phyloP scores from a whole-genome alignment of 306 rosid species.

The Astragalus membranaceus region DNA sequence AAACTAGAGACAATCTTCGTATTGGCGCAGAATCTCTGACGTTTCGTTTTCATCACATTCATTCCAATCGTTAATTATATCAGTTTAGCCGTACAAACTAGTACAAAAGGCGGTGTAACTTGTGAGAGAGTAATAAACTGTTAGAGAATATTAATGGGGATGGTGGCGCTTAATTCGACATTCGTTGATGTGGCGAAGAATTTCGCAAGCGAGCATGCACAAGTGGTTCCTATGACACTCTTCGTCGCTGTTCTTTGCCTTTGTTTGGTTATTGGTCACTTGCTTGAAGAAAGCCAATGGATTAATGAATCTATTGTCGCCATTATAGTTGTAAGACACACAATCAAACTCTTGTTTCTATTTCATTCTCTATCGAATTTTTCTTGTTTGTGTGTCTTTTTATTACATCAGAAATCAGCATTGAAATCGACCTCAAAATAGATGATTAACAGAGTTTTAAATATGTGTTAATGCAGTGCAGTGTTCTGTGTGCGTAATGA shows the following conservation, averaged over 20 bases:
- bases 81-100: not conserved
- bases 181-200: conserved; percentile 25
- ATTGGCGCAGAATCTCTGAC: not conserved
- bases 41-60: not conserved
- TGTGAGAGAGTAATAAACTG: not conserved
- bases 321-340: conserved; percentile 52
- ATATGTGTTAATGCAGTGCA: too few species aligned
- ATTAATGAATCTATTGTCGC: conserved; percentile 85
- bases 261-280: conserved; percentile 66
- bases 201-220: conserved; percentile 46
- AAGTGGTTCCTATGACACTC: conserved; percentile 55
- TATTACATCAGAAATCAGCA: too few species aligned
- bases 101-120: not conserved
- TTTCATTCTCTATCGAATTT: too few species aligned
- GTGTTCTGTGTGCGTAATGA: too few species aligned
- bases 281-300: conserved; percentile 74
- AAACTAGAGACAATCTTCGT: not conserved
- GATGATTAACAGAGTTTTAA: too few species aligned
- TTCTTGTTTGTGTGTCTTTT: too few species aligned
- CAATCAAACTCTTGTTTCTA: not conserved
- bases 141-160: not conserved
- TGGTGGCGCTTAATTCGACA: conserved; percentile 1
- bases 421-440: too few species aligned
- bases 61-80: not conserved
- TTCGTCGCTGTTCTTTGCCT: conserved; percentile 78